A percentile compares a stretch with the other conserved stretches of the same genome.
phyloP scores from a whole-genome alignment of 2,329 filamentous ascomycete genomes.

The Endothia cerciana region DNA sequence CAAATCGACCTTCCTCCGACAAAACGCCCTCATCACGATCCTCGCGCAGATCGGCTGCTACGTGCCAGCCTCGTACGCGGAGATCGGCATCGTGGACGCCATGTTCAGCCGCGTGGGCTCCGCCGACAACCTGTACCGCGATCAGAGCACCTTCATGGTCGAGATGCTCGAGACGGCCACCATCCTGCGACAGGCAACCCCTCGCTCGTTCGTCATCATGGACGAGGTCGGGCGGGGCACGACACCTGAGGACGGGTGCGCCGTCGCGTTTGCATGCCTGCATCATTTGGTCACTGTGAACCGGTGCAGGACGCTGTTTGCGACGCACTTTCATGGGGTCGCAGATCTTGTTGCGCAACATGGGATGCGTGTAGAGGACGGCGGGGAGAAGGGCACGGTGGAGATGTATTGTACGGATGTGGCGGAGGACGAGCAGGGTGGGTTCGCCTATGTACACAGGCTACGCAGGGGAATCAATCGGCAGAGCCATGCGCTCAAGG shows the following conservation, averaged over 20 bases:
- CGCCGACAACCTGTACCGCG: constrained; percentile 90
- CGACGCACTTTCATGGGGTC: constrained; percentile 89
- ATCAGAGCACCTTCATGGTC: constrained; percentile 99
- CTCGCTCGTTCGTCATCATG: constrained; percentile 92
- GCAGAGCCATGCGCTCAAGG: constrained; percentile 89
- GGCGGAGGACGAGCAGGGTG: constrained; percentile 68
- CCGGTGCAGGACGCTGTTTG: constrained; percentile 81
- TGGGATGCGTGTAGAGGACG: constrained; percentile 43
- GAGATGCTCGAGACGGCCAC: constrained; percentile 97
- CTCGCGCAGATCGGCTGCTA: constrained; percentile 92
- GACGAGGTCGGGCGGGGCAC: constrained; percentile 96
- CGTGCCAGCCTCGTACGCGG: constrained; percentile 84
- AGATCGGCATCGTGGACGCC: constrained; percentile 91
- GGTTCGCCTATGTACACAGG: constrained; percentile 86
- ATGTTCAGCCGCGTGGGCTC: constrained; percentile 93
- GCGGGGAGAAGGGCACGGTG: constrained; percentile 49
- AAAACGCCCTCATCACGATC: constrained; percentile 93
- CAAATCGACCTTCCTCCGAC: constrained; percentile 93
- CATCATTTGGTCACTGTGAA: constrained; percentile 82
- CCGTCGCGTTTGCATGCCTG: constrained; percentile 86
- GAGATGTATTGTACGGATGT: constrained; percentile 90
- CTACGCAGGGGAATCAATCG: constrained; percentile 82
- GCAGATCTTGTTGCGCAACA: constrained; percentile 72
- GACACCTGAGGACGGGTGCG: constrained; percentile 87
- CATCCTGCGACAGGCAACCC: constrained; percentile 84